Conservation (phyloP, 345 rosid genomes). For the Ricinus communis region DNA sequence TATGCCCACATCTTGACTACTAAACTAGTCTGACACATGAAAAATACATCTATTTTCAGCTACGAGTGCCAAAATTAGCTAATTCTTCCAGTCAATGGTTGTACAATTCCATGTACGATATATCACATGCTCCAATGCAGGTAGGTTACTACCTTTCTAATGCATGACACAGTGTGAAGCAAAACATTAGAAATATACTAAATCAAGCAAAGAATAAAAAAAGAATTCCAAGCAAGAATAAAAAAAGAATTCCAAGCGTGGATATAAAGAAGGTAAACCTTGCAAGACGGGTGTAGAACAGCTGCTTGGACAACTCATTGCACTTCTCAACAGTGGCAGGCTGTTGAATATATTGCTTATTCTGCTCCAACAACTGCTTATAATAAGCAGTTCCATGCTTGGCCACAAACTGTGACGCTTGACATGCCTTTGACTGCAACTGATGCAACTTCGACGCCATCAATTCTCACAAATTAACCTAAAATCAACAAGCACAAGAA, state of each 20-base stretch:
- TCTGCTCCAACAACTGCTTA: slow-evolving; percentile 64
- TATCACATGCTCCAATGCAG: background rate
- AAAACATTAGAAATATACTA: no score
- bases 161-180: no score
- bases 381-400: slow-evolving; percentile 54
- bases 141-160: background rate
- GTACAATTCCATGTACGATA: background rate
- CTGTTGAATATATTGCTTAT: slow-evolving; percentile 65
- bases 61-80: background rate
- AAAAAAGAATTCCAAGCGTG: background rate
- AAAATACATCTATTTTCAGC: background rate
- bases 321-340: slow-evolving; percentile 69
- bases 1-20: background rate
- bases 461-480: slow-evolving; percentile 5
- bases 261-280: slow-evolving; percentile 36
- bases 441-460: slow-evolving; percentile 68
- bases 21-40: background rate
- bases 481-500: background rate
- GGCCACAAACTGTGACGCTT: slow-evolving; percentile 51
- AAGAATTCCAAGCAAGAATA: background rate
- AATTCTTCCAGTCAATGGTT: background rate
- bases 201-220: no score
- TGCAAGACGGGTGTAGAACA: slow-evolving; percentile 74
- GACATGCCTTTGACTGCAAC: slow-evolving; percentile 63
- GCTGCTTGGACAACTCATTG: slow-evolving; percentile 54